Base-by-base conservation (phyloP, 2,329 filamentous ascomycete species). In the Zalaria sp. region DNA sequence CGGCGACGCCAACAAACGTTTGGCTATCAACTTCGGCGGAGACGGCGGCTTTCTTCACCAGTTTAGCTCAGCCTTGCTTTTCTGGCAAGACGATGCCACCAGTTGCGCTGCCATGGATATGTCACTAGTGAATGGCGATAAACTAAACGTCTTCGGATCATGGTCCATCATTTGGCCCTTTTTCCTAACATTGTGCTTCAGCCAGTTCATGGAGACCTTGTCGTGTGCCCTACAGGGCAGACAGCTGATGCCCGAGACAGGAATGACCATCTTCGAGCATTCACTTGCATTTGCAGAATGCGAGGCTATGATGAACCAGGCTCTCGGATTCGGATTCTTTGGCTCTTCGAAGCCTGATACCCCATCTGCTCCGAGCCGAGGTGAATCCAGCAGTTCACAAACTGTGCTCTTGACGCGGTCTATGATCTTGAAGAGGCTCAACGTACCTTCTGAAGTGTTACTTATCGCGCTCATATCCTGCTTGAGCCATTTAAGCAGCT, bases 181-280 rank as follows among this genome's bases (percentile, higher is more conserved):
- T 5, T 88, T 87, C 52, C 64, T 81, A 34, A 79, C 76, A 0
- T 54, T 81, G 5, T 77, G 74, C 47, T 61, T 80, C 2, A 88
- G 86, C 51, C 85, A 94, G 56, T 89, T 96, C 51, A 66, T 94
- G 18, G 91, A 96, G 61, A 91, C 85, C 0, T 65, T 96, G 6
- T 81, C 82, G 3, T 93, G 86, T 58, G 85, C 89, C 6, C 72
- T 96, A 5, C 86, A 94, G 58, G 89, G 89, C 28, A 77, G 83
- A 2, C 74, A 77, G 2, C 75, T 85, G 0, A 76, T 83, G 47
- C 81, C 84, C 0, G 91, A 96, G 62, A 93, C 86, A 1, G 88
- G 87, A 11, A 94, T 96, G 84, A 94, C 88, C 0, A 74, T 95
- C 2, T 94, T 96, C 53, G 91, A 98, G 58, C 88, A 95, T 56